Conservation (phyloP, 441 rosid genomes). For the Mallotus repandus region DNA sequence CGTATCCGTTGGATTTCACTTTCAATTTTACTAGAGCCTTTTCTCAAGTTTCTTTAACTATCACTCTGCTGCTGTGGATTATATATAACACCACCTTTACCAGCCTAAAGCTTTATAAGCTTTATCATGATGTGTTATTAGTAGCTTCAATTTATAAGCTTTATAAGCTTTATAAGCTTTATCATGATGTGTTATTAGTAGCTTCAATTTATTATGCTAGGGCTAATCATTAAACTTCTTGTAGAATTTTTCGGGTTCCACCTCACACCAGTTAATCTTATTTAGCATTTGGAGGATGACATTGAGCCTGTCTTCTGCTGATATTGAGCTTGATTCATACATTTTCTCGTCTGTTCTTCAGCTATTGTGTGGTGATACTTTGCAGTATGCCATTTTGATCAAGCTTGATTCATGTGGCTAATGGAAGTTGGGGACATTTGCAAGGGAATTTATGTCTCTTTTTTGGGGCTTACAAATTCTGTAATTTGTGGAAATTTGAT, state of each 20-base stretch:
- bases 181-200: neutral
- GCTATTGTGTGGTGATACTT: neutral
- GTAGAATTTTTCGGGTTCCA: neutral
- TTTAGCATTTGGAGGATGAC: neutral
- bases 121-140: neutral
- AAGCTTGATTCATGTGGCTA: neutral
- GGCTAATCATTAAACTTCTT: neutral
- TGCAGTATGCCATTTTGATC: neutral
- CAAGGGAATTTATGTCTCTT: neutral
- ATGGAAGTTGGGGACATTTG: neutral
- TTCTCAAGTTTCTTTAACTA: neutral
- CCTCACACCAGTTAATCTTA: neutral
- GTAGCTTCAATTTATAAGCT: neutral
- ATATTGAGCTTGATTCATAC: too few species aligned
- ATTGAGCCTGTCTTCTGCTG: neutral
- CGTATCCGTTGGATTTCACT: neutral
- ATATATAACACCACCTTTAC: too few species aligned
- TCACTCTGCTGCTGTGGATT: neutral
- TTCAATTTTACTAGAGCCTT: neutral
- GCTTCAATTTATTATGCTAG: neutral
- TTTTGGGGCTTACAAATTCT: too few species aligned
- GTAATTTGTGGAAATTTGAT: too few species aligned
- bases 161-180: neutral
- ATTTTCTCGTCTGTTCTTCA: too few species aligned
- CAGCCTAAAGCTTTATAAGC: neutral